Evolutionary conservation across 441 rosid genomes (phyloP).

Genomic region (Lepidium campestre): DNA sequence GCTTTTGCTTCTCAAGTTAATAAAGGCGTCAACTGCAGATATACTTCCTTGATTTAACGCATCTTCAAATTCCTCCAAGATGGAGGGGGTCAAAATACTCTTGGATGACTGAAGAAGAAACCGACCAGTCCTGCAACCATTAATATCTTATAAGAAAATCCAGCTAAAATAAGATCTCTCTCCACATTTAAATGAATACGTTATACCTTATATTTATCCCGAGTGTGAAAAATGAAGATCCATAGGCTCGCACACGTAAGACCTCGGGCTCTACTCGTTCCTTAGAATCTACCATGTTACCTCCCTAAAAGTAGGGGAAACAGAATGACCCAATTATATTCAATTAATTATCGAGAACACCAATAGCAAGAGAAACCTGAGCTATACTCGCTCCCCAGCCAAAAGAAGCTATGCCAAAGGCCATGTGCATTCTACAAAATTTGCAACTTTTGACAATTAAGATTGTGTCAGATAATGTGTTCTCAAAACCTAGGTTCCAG

Average conservation of each 20-base stretch:
- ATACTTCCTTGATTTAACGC: conserved; percentile 89
- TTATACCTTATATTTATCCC: conserved; percentile 85
- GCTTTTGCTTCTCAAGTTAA: conserved; percentile 84
- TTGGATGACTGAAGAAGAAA: conserved; percentile 76
- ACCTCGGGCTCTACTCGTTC: conserved; percentile 65
- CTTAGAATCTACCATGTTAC: conserved; percentile 33
- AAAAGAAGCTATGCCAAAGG: not conserved
- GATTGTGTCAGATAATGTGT: not conserved
- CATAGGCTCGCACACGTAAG: conserved; percentile 80
- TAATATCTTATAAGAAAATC: conserved; percentile 10
- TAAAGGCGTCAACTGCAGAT: conserved; percentile 77
- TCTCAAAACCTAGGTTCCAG: not conserved
- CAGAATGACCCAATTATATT: not conserved
- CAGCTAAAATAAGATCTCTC: not conserved
- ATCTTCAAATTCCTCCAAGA: conserved; percentile 77
- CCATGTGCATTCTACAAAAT: not conserved
- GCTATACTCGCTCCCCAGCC: conserved; percentile 2
- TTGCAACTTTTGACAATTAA: not conserved
- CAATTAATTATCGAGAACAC: not conserved
- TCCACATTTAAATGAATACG: not conserved
- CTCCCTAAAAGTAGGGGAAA: conserved; percentile 43
- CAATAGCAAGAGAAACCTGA: conserved; percentile 1
- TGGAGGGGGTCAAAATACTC: conserved; percentile 52
- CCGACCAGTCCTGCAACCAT: conserved; percentile 74
- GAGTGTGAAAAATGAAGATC: conserved; percentile 77